phyloP scores from a whole-genome alignment of 78 protist species.

The Dictyostelium firmibasis region DNA sequence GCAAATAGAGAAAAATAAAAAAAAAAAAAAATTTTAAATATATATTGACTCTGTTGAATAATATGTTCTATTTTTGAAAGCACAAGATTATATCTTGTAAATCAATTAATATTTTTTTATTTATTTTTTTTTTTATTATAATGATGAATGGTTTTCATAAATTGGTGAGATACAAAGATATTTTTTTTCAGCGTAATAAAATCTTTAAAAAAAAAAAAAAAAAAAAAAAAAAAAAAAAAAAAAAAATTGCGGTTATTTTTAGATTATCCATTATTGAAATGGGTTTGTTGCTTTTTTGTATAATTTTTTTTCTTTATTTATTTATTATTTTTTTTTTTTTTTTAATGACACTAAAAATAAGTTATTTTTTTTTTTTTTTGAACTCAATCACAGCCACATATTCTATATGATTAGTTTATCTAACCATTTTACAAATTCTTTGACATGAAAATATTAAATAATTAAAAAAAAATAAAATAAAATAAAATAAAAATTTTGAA shows the following conservation, averaged over 20 bases:
- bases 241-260: background rate
- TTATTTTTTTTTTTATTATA: no score
- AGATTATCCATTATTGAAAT: background rate
- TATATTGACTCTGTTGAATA: background rate
- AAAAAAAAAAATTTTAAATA: background rate
- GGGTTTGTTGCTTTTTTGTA: background rate
- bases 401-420: background rate
- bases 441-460: background rate
- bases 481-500: no score
- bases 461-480: no score
- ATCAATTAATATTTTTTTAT: no score
- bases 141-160: background rate
- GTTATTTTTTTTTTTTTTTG: no score
- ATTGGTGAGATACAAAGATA: background rate
- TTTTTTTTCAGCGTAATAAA: background rate
- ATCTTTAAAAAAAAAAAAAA: no score
- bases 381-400: background rate
- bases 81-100: background rate
- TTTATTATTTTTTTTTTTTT: no score
- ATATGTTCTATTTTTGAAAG: background rate
- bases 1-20: background rate
- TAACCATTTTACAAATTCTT: background rate
- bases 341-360: background rate
- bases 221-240: no score
- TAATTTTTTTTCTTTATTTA: no score